Conservation (phyloP, 371 early-diverging fungal genomes). For the Zopfochytrium polystomum region DNA sequence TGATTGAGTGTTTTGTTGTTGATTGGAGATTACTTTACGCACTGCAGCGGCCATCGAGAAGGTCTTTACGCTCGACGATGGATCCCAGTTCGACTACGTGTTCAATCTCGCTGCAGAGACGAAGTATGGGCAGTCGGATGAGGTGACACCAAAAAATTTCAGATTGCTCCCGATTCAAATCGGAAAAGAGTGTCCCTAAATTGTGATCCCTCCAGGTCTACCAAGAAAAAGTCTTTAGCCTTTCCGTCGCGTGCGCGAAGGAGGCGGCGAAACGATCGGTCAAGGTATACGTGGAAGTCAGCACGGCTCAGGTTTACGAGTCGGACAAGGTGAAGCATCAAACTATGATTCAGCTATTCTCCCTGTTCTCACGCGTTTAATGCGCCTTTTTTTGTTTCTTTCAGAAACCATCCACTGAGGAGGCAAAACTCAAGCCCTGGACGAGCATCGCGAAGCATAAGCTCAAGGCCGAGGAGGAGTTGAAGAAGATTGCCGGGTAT, state of each 20-base stretch:
- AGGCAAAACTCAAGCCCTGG: slow-evolving; percentile 78
- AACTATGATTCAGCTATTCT: not conserved
- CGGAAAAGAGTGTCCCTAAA: no score
- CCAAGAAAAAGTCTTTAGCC: slow-evolving; percentile 74
- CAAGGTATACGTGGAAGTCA: slow-evolving; percentile 75
- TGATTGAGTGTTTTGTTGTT: not conserved
- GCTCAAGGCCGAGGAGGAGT: slow-evolving; percentile 73
- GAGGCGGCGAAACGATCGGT: slow-evolving; percentile 76
- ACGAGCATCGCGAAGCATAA: slow-evolving; percentile 75
- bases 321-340: slow-evolving; percentile 57
- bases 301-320: slow-evolving; percentile 88
- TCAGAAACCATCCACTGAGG: slow-evolving; percentile 70
- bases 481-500: slow-evolving; percentile 57
- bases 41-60: slow-evolving; percentile 63
- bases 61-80: slow-evolving; percentile 67
- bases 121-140: slow-evolving; percentile 80
- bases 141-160: slow-evolving; percentile 60
- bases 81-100: slow-evolving; percentile 74
- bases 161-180: no score
- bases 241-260: slow-evolving; percentile 71
- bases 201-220: no score
- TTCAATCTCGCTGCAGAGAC: slow-evolving; percentile 90
- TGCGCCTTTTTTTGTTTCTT: not conserved
- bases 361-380: not conserved
- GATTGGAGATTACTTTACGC: not conserved